Conservation (phyloP, 1,284 basidiomycete species). For the Blastosporella zonata region DNA sequence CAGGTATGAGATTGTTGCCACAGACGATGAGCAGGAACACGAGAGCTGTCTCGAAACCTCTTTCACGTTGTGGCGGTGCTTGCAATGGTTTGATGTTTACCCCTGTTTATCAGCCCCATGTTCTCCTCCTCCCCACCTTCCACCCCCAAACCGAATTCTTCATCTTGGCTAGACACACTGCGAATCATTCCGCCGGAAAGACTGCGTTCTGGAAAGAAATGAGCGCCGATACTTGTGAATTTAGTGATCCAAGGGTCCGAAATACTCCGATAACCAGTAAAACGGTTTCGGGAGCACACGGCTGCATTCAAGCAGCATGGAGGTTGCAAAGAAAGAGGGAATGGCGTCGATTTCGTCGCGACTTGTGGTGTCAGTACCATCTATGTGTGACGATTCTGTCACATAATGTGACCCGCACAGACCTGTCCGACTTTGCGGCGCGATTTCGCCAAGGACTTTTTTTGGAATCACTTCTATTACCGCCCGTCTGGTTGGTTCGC, state of each 20-base stretch:
- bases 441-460: too few relatives aligned
- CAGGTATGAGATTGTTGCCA: background rate
- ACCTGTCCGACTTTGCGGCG: constrained; percentile 5
- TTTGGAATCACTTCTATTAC: too few relatives aligned
- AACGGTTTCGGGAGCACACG: background rate
- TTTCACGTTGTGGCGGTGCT: constrained; percentile 19
- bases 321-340: constrained; percentile 15
- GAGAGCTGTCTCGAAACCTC: constrained; percentile 14
- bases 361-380: constrained; percentile 6
- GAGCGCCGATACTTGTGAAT: background rate
- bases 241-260: background rate
- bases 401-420: constrained; percentile 16
- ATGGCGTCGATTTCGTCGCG: constrained; percentile 8
- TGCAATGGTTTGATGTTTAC: constrained; percentile 17
- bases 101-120: constrained; percentile 13
- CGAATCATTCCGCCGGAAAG: background rate
- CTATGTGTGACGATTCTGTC: constrained; percentile 13
- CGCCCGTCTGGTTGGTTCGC: too few relatives aligned
- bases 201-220: background rate
- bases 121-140: constrained; percentile 18
- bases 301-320: constrained; percentile 5
- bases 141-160: constrained; percentile 1
- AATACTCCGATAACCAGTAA: background rate
- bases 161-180: too few relatives aligned
- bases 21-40: constrained; percentile 12